These are phyloP conservation scores for Phytopythium boreale DNA, from an alignment of 352 stramenopile genomes.

Conservation along the genomic window DNA sequence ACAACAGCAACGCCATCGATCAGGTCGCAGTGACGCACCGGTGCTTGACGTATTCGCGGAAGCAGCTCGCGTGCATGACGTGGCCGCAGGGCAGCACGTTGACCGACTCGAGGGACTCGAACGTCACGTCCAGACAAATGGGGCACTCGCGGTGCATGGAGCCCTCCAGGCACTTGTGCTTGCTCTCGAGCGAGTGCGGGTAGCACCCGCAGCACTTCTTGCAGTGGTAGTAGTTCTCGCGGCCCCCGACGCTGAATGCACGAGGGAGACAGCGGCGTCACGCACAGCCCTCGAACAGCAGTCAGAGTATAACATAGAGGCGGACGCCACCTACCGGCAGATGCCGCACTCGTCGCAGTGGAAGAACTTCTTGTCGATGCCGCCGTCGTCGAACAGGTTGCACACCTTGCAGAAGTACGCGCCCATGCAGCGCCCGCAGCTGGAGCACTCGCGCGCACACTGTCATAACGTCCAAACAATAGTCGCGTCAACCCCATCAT, in stretches of 20 bases:
- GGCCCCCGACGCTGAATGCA: slow-evolving; percentile 49
- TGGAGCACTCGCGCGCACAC: slow-evolving; percentile 48
- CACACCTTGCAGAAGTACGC: slow-evolving; percentile 66
- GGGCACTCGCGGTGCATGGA: slow-evolving; percentile 82
- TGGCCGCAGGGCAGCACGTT: slow-evolving; percentile 74
- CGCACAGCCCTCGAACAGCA: not conserved
- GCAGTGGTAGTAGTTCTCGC: slow-evolving; percentile 83
- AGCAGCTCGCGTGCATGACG: slow-evolving; percentile 71
- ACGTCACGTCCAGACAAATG: slow-evolving; percentile 81
- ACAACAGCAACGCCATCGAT: not conserved
- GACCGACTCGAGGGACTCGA: slow-evolving; percentile 69
- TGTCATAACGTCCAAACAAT: slow-evolving; percentile 14
- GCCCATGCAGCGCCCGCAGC: slow-evolving; percentile 47
- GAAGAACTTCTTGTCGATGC: slow-evolving; percentile 60
- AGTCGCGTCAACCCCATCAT: not conserved
- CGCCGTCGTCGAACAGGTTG: slow-evolving; percentile 76
- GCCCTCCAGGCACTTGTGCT: slow-evolving; percentile 76
- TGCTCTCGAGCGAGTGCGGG: slow-evolving; percentile 57
- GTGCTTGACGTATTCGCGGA: slow-evolving; percentile 58
- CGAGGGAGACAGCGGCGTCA: not conserved
- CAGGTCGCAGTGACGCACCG: slow-evolving; percentile 22
- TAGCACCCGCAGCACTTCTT: slow-evolving; percentile 78
- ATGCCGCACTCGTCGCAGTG: slow-evolving; percentile 78
- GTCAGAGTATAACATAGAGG: not conserved
- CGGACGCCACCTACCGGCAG: slow-evolving; percentile 42